Evolutionary conservation across 352 stramenopile genomes (phyloP).

Genomic region (Phytophthora sojae): DNA sequence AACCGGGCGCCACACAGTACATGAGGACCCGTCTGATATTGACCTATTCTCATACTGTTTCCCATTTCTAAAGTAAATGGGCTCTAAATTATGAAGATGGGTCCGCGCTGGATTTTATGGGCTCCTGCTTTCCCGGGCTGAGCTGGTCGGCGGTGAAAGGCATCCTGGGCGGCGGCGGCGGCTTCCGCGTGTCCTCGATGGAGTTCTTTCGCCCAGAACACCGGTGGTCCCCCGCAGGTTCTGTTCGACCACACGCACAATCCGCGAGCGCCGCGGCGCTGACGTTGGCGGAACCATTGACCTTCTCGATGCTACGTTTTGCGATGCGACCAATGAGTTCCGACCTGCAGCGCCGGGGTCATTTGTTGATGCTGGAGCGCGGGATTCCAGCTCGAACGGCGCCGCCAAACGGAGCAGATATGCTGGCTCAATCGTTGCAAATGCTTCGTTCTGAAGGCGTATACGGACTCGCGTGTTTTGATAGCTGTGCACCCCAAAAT

Average conservation of each 20-base stretch:
- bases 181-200: neutral
- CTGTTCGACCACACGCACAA: neutral
- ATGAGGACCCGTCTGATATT: slow-evolving; percentile 12
- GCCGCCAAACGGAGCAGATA: neutral
- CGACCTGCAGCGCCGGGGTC: slow-evolving; percentile 3
- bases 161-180: no score
- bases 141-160: neutral
- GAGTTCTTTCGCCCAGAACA: neutral
- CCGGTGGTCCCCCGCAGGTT: no score
- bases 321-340: slow-evolving; percentile 15
- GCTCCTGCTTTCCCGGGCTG: neutral
- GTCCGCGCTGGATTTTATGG: no score
- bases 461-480: no score
- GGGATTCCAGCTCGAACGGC: neutral
- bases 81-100: no score
- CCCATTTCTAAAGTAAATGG: neutral
- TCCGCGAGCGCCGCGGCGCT: neutral
- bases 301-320: slow-evolving; percentile 10
- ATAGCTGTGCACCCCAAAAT: neutral
- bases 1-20: slow-evolving; percentile 9
- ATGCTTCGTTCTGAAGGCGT: neutral
- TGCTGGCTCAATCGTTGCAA: neutral
- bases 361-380: no score
- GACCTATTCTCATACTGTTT: no score
- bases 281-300: neutral